Conservation (phyloP, 1,284 basidiomycete species). For the Salmacisia buchloeana region DNA sequence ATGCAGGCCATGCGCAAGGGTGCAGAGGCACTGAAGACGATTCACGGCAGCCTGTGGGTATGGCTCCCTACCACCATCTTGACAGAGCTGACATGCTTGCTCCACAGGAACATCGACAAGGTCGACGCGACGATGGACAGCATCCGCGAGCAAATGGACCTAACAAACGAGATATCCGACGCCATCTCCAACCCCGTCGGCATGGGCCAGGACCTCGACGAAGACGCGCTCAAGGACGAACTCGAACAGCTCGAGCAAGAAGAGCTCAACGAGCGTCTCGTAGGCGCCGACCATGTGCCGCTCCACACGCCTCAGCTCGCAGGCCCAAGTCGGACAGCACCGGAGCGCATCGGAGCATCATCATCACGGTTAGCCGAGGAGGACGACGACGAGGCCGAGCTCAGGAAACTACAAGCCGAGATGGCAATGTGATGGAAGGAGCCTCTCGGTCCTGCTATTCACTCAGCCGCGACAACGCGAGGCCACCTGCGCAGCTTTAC, state of each 20-base stretch:
- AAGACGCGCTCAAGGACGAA: slow-evolving; percentile 78
- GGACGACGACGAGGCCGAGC: slow-evolving; percentile 87
- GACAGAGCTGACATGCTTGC: neutral
- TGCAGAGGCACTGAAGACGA: slow-evolving; percentile 79
- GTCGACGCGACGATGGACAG: slow-evolving; percentile 87
- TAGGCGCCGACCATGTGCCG: slow-evolving; percentile 83
- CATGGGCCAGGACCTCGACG: slow-evolving; percentile 64
- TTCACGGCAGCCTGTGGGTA: slow-evolving; percentile 70
- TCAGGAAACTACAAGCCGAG: slow-evolving; percentile 84
- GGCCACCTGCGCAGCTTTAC: too few relatives aligned
- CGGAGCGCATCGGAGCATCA: neutral
- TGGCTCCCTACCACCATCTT: neutral
- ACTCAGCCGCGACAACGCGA: too few relatives aligned
- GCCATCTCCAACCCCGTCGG: slow-evolving; percentile 77
- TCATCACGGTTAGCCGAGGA: slow-evolving; percentile 58
- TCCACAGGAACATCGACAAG: slow-evolving; percentile 72
- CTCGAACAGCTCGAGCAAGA: slow-evolving; percentile 88
- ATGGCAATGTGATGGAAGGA: slow-evolving; percentile 37
- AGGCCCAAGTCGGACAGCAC: neutral
- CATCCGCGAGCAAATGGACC: slow-evolving; percentile 85
- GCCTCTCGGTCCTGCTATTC: neutral
- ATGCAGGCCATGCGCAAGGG: slow-evolving; percentile 98
- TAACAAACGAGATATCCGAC: slow-evolving; percentile 93
- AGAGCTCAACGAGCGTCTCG: slow-evolving; percentile 77
- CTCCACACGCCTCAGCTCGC: slow-evolving; percentile 61